Base-by-base conservation (phyloP, 225 moss, liverwort and hornwort species). In the Physcomitrellopsis africana region DNA sequence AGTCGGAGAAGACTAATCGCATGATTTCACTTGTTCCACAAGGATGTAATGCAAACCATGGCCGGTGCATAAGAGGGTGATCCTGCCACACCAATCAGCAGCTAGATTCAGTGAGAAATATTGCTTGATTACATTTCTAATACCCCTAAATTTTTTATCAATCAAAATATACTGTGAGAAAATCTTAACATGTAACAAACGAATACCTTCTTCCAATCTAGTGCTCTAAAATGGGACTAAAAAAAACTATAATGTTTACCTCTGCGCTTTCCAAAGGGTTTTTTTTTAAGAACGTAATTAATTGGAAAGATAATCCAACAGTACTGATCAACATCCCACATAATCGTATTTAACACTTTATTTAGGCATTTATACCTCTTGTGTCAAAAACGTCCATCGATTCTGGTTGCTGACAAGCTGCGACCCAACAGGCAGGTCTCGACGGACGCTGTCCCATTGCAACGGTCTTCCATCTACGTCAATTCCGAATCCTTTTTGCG, bases 371-470 rank as follows among this genome's bases (percentile, higher is more conserved):
- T 68, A 26, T 72, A 93, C 96, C 93, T 97, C 88, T 85, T 97
- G 97, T 65, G 97, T 94, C 76, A 97, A 79, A 72, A 97, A 94
- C 27, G 97, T 97, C 97, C 97, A 97, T 56, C 83, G 86, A 70
- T 84, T 91, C 32, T 86, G 74, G 52, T 83, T 79, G 45, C 83
- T 73, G 76, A 81, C 62, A 29, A 80, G 74, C 22, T 84, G 89
- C 57, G 89, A 84, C 9, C 86, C 83, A 37, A 75, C 72, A 64
- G 90, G 86, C 53, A 94, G 72, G 56, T 83, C 87, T 76, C 76
- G 81, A 63, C 80, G 60, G 72, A 96, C 76, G 56, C 86, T 77
- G 48, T 81, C 60, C 85, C 90, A 87, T 54, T 72, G 76, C 26
- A 96, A 81, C 14, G 81, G 77, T 54, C 87, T 84, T 47, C 93